Conservation (phyloP, 805 yeast species). For the Candida hungchunana region DNA sequence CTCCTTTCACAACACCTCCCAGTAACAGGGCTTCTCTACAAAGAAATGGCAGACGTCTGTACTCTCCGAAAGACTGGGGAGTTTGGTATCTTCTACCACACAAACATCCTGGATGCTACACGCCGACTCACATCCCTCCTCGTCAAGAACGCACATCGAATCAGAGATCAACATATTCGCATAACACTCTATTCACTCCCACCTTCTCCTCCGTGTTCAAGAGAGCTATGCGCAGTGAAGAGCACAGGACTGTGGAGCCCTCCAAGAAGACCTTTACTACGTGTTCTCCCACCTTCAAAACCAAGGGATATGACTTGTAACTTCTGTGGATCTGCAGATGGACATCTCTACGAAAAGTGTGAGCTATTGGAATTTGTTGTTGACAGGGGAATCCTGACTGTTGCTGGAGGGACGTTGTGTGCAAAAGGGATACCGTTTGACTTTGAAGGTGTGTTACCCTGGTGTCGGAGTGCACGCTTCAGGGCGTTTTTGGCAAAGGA, state of each 20-base stretch:
- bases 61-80: conserved; percentile 5
- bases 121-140: conserved; percentile 3
- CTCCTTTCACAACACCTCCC: conserved; percentile 2
- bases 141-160: conserved; percentile 1
- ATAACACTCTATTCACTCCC: conserved; percentile 1
- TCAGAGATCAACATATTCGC: conserved; percentile 4
- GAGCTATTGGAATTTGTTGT: conserved; percentile 3
- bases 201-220: background rate
- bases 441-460: conserved; percentile 3
- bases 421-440: conserved; percentile 2
- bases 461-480: conserved; percentile 5
- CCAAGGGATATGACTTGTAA: conserved; percentile 1
- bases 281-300: conserved; percentile 1
- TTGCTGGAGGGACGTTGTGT: conserved; percentile 1
- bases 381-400: background rate
- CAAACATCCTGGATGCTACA: conserved; percentile 2
- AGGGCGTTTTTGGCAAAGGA: conserved; percentile 2
- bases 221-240: no score
- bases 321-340: conserved; percentile 7
- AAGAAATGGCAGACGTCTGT: conserved; percentile 1
- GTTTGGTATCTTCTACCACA: conserved; percentile 6
- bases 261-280: background rate
- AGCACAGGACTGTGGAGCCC: no score
- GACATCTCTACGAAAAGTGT: conserved; percentile 3
- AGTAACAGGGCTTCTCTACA: conserved; percentile 2